Percentiles rank a stretch among this genome's conserved stretches.
Evolutionary conservation across 2,329 filamentous ascomycete genomes (phyloP).

Genomic region (Trichoderma sp.): DNA sequence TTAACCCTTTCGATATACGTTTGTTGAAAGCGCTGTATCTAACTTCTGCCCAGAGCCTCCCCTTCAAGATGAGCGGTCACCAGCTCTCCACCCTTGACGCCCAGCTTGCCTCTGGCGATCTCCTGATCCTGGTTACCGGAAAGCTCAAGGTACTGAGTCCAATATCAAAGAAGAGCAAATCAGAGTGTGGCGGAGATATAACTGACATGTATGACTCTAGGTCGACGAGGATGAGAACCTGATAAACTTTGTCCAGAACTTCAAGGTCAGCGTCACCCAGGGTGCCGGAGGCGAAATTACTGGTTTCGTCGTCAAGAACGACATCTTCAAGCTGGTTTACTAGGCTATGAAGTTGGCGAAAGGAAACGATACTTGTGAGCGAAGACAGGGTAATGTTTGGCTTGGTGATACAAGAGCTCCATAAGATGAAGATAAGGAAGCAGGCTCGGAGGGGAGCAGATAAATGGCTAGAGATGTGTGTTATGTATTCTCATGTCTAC

Average conservation of each 20-base stretch:
- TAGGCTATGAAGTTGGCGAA: constrained; percentile 32
- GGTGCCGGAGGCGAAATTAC: constrained; percentile 17
- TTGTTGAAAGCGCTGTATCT: background rate
- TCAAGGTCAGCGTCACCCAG: constrained; percentile 20
- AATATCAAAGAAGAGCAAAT: background rate
- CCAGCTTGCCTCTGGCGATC: constrained; percentile 74
- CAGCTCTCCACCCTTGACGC: constrained; percentile 76
- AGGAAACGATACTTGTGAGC: background rate
- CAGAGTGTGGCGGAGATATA: background rate
- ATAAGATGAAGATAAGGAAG: background rate
- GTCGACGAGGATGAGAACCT: constrained; percentile 22
- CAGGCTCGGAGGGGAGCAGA: background rate
- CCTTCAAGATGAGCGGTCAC: constrained; percentile 81
- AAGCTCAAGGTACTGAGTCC: constrained; percentile 65
- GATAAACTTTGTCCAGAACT: constrained; percentile 23
- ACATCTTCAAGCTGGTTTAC: constrained; percentile 90
- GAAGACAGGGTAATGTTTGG: constrained; percentile 14
- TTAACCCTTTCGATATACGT: background rate
- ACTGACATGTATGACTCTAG: background rate
- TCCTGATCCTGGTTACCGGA: constrained; percentile 87
- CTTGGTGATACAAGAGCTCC: constrained; percentile 1
- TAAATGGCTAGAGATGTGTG: constrained; percentile 16
- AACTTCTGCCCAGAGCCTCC: constrained; percentile 60
- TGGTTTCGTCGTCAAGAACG: constrained; percentile 83
- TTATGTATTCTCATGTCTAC: constrained; percentile 11